A percentile compares a stretch with the other conserved stretches of the same genome.
Conservation (phyloP, 768 basidiomycete species). For the Pisolithus sp. region DNA sequence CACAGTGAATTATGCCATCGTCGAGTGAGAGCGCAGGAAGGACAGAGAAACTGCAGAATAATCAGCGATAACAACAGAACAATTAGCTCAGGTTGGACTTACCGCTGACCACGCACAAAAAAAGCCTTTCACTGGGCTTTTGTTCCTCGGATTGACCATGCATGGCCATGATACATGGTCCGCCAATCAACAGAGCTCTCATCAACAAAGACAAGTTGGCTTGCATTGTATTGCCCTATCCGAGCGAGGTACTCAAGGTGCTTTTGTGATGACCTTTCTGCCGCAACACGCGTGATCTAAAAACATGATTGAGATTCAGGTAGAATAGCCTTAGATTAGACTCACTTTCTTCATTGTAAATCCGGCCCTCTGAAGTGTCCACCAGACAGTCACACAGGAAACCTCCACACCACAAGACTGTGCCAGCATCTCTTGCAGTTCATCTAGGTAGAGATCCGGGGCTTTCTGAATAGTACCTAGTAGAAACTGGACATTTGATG, state of each 20-base stretch:
- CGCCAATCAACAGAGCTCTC: slow-evolving; percentile 16
- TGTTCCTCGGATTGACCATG: slow-evolving; percentile 17
- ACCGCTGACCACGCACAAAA: slow-evolving; percentile 10
- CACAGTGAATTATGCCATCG: no score
- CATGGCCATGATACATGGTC: slow-evolving; percentile 13
- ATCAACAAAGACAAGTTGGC: slow-evolving; percentile 19
- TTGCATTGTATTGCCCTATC: neutral
- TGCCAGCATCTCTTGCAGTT: no score
- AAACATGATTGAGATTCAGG: neutral
- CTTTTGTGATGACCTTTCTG: neutral
- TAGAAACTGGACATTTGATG: no score
- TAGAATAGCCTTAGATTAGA: neutral
- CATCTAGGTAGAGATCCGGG: no score
- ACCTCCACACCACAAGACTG: no score
- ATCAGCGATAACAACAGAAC: slow-evolving; percentile 10
- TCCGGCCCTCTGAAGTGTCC: no score
- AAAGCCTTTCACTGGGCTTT: slow-evolving; percentile 12
- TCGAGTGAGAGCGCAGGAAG: no score
- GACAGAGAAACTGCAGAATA: no score
- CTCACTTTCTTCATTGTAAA: neutral
- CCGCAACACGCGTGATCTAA: slow-evolving; percentile 1
- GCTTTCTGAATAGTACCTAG: no score
- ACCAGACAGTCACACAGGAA: no score
- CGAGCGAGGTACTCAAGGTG: neutral
- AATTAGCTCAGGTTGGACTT: neutral